Percentiles rank a stretch among this genome's conserved stretches.
These are phyloP conservation scores for Helicocarpus griseus DNA, from an alignment of 2,329 filamentous ascomycete species.

Conservation along the genomic window DNA sequence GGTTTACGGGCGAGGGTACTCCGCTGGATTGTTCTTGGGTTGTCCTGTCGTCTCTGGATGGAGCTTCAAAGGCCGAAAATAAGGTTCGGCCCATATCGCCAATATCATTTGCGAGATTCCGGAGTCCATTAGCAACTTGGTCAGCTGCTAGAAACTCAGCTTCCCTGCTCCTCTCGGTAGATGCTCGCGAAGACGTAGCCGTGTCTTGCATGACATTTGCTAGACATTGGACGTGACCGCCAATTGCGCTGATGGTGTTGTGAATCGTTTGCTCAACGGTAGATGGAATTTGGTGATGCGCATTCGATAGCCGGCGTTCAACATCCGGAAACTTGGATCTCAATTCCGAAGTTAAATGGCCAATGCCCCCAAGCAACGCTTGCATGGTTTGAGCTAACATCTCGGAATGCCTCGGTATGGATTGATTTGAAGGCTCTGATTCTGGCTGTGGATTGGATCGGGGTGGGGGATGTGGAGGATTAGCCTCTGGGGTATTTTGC, in stretches of 20 bases:
- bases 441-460: conserved; percentile 9
- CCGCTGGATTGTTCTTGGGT: not conserved
- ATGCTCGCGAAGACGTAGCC: conserved; percentile 25
- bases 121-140: conserved; percentile 28
- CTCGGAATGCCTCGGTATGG: conserved; percentile 16
- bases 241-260: conserved; percentile 26
- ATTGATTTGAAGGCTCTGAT: not conserved
- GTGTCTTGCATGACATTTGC: conserved; percentile 28
- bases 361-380: conserved; percentile 25
- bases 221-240: conserved; percentile 28
- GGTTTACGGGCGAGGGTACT: not conserved
- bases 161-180: conserved; percentile 27
- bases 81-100: conserved; percentile 30
- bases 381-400: conserved; percentile 26
- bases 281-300: conserved; percentile 25
- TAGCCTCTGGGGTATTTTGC: conserved; percentile 5
- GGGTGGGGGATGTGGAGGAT: conserved; percentile 7
- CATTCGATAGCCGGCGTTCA: conserved; percentile 27
- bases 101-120: conserved; percentile 31
- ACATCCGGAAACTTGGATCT: conserved; percentile 27
- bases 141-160: conserved; percentile 28
- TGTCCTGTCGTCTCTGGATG: not conserved
- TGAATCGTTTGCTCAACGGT: conserved; percentile 29
- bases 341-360: conserved; percentile 27
- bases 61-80: conserved; percentile 26